phyloP scores from a whole-genome alignment of 306 rosid genomes.

The Trifolium dubium region DNA sequence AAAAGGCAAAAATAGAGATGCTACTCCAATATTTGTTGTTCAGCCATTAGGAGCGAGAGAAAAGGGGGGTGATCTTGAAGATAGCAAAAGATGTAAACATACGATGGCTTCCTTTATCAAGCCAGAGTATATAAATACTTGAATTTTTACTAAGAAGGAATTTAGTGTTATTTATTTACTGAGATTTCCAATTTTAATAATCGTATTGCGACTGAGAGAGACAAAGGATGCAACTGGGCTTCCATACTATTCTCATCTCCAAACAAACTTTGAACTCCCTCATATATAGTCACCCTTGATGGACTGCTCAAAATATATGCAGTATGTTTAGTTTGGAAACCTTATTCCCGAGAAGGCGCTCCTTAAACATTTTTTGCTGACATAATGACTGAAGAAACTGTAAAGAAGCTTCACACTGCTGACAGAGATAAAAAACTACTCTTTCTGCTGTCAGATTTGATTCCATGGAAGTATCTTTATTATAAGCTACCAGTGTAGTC shows the following conservation, averaged over 20 bases:
- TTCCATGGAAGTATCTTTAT: conserved; percentile 46
- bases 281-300: conserved; percentile 28
- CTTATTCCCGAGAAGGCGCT: conserved; percentile 87
- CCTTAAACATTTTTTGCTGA: conserved; percentile 86
- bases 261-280: conserved; percentile 2
- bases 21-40: not conserved
- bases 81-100: not conserved
- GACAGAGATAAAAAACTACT: conserved; percentile 71
- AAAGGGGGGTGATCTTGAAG: not conserved
- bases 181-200: conserved; percentile 14
- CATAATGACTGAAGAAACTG: conserved; percentile 87
- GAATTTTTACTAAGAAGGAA: conserved; percentile 11
- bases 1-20: conserved; percentile 10
- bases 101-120: conserved; percentile 1
- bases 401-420: conserved; percentile 95
- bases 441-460: conserved; percentile 59
- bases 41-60: not conserved
- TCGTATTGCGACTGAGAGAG: not conserved
- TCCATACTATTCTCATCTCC: conserved; percentile 26
- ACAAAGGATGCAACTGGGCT: conserved; percentile 24
- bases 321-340: conserved; percentile 48
- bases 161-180: conserved; percentile 1
- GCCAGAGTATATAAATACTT: not conserved
- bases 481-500: conserved; percentile 54
- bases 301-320: conserved; percentile 37